Evolutionary conservation across 176 grass and related monocot genomes (phyloP).

Genomic region (Musa beccarii): DNA sequence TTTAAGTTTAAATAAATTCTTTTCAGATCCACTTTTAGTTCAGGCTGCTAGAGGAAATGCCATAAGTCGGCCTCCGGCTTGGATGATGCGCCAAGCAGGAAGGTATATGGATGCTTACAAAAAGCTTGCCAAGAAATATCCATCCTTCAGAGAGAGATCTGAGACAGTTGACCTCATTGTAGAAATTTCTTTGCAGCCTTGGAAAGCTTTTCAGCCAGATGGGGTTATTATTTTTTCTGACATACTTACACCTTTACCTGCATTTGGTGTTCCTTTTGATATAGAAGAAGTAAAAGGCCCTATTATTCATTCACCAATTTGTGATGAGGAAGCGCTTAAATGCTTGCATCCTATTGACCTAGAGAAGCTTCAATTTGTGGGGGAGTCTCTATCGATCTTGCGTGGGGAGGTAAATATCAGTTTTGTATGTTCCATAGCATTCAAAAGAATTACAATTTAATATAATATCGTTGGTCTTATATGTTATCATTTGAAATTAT

Average conservation of each 20-base stretch:
- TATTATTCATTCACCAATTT: conserved; percentile 60
- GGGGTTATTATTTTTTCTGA: conserved; percentile 97
- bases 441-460: not conserved
- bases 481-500: not conserved
- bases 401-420: conserved; percentile 53
- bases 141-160: conserved; percentile 84
- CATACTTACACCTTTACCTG: conserved; percentile 87
- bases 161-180: conserved; percentile 89
- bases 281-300: conserved; percentile 84
- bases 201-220: conserved; percentile 76
- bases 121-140: conserved; percentile 76
- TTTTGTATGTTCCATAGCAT: not conserved
- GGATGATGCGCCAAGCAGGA: conserved; percentile 99
- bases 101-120: conserved; percentile 92
- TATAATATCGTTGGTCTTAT: not conserved
- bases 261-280: conserved; percentile 89
- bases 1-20: conserved; percentile 1
- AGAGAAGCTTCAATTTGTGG: conserved; percentile 78
- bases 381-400: conserved; percentile 79
- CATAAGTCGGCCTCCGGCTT: conserved; percentile 62
- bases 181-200: conserved; percentile 90
- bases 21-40: conserved; percentile 63
- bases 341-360: conserved; percentile 64
- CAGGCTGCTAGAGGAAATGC: conserved; percentile 67
- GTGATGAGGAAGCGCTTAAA: conserved; percentile 53